Percentiles rank a stretch among this genome's conserved stretches.
phyloP scores from a whole-genome alignment of 257 asterid genomes.

The Salvia hispanica region DNA sequence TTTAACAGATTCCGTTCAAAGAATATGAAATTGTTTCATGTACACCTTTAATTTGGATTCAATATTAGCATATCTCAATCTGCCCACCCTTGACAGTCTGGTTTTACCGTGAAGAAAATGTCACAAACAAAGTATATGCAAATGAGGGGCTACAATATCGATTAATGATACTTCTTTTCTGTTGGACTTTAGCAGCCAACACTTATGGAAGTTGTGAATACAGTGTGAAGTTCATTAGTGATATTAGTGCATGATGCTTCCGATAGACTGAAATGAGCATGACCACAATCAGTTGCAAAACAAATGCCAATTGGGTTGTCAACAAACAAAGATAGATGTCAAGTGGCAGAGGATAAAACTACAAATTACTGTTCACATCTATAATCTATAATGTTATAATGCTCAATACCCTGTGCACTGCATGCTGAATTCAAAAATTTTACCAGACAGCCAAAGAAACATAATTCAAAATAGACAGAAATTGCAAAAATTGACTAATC shows the following conservation, averaged over 20 bases:
- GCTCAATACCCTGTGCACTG: neutral
- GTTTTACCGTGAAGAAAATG: neutral
- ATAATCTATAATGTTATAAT: slow-evolving; percentile 5
- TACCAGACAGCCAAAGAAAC: slow-evolving; percentile 8
- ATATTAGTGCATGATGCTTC: slow-evolving; percentile 8
- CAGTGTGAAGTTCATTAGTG: neutral
- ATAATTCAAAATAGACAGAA: slow-evolving; percentile 4
- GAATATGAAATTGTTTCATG: neutral
- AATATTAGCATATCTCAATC: neutral
- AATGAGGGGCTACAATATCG: slow-evolving; percentile 4
- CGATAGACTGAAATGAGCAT: neutral
- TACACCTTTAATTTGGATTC: neutral
- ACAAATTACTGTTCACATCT: slow-evolving; percentile 1
- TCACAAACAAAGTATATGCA: neutral
- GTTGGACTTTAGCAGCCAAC: neutral
- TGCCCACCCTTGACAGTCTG: neutral
- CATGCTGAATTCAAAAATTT: slow-evolving; percentile 2
- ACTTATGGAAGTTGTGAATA: neutral
- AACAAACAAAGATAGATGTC: neutral
- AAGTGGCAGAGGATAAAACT: neutral
- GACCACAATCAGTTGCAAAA: neutral
- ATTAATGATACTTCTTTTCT: neutral
- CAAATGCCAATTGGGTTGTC: neutral
- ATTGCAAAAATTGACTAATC: neutral
- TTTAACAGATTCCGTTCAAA: neutral